Evolutionary conservation across 805 yeast species (phyloP).

Genomic region (Saccharomycopsis babjevae): DNA sequence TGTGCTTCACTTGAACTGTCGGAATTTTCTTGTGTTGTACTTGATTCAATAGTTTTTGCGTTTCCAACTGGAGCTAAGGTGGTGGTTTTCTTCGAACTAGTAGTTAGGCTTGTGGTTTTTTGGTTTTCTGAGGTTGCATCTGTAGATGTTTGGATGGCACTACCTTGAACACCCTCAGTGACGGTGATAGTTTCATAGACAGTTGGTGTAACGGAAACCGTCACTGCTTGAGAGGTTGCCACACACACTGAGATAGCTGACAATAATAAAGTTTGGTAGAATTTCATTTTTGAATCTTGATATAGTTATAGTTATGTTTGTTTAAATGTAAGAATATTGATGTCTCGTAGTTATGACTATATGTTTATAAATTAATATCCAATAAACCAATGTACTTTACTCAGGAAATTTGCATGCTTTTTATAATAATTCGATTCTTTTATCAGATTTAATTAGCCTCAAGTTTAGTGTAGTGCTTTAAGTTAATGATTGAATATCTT

Average conservation of each 20-base stretch:
- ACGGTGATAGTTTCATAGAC: constrained; percentile 6
- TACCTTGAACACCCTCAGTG: constrained; percentile 12
- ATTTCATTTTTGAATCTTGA: background rate
- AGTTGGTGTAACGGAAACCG: constrained; percentile 5
- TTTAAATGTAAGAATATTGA: background rate
- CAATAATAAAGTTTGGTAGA: background rate
- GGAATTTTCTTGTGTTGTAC: too few species aligned
- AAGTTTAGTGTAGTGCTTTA: too few species aligned
- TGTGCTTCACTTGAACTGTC: constrained; percentile 2
- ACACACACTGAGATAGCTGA: background rate
- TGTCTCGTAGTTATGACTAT: background rate
- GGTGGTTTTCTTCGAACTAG: background rate
- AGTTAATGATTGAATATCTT: too few species aligned
- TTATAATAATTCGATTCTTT: too few species aligned
- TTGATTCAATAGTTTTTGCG: too few species aligned
- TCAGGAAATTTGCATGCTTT: too few species aligned
- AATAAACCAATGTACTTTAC: too few species aligned
- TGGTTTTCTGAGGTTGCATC: constrained; percentile 9
- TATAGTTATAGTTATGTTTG: background rate
- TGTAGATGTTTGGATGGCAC: constrained; percentile 11
- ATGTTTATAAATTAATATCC: background rate
- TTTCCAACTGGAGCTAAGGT: constrained; percentile 12
- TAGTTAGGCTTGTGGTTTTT: background rate
- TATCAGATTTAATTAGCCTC: too few species aligned
- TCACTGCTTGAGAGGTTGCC: background rate